Percentiles rank a stretch among this genome's conserved stretches.
These are phyloP conservation scores for Cardamine resedifolia DNA, from an alignment of 345 rosid species.

Conservation along the genomic window DNA sequence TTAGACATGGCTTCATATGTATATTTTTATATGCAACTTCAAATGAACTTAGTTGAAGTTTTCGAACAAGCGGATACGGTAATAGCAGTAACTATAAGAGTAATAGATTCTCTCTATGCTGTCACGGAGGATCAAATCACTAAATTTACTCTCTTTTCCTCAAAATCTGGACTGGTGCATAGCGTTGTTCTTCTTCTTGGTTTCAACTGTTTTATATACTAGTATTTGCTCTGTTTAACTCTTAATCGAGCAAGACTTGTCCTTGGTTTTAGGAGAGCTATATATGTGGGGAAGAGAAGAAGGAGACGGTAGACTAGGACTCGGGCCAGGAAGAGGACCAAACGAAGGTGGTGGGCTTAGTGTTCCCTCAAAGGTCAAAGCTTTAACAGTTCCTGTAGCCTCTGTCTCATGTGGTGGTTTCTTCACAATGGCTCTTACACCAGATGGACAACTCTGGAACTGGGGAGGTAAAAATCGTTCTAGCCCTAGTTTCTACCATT, in stretches of 20 bases:
- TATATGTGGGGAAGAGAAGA: slow-evolving; percentile 96
- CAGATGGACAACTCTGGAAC: slow-evolving; percentile 84
- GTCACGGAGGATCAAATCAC: not conserved
- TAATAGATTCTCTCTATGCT: not conserved
- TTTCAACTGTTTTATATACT: not conserved
- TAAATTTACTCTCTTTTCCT: not conserved
- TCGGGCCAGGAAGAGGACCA: slow-evolving; percentile 89
- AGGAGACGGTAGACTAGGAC: slow-evolving; percentile 95
- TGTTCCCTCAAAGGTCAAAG: slow-evolving; percentile 79
- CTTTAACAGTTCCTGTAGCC: slow-evolving; percentile 58
- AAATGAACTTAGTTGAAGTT: not conserved
- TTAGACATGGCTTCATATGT: not conserved
- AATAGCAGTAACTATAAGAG: not conserved
- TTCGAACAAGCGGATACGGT: not conserved
- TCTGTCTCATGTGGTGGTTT: slow-evolving; percentile 92
- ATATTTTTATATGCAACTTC: not conserved
- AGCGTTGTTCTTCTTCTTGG: not conserved
- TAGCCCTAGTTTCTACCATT: slow-evolving; percentile 1
- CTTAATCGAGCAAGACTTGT: not conserved
- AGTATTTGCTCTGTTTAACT: not conserved
- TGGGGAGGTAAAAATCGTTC: slow-evolving; percentile 66
- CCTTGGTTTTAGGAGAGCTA: slow-evolving; percentile 57
- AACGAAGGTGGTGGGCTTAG: slow-evolving; percentile 93
- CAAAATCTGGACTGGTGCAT: not conserved
- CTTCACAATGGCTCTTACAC: slow-evolving; percentile 73